Conservation (phyloP, 164 flowering plant species). For the Stephania cephalantha region DNA sequence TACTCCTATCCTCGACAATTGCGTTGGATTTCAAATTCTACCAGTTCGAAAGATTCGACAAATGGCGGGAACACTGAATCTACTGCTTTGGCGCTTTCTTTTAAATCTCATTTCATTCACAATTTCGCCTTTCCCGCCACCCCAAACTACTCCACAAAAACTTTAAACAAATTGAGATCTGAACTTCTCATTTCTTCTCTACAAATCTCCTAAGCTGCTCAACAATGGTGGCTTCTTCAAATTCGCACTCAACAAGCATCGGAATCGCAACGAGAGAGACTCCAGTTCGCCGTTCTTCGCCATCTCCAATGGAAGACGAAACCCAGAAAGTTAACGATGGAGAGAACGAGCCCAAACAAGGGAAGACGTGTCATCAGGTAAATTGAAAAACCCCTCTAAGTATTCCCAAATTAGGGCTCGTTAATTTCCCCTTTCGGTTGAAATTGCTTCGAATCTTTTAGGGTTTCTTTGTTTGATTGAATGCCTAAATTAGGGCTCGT, state of each 20-base stretch:
- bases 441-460: neutral
- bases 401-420: neutral
- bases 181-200: neutral
- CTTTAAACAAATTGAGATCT: neutral
- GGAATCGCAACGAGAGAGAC: neutral
- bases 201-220: neutral
- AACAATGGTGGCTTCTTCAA: neutral
- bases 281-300: neutral
- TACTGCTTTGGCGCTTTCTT: neutral
- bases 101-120: neutral
- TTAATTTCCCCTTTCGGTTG: neutral
- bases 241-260: neutral
- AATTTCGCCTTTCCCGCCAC: neutral
- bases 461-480: neutral
- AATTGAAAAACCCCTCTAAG: neutral
- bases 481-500: no score
- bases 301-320: neutral
- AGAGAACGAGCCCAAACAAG: slow-evolving; percentile 18
- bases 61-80: slow-evolving; percentile 1
- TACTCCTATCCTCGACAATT: no score
- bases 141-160: neutral
- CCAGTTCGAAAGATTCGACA: neutral
- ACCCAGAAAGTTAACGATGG: neutral
- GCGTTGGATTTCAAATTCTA: slow-evolving; percentile 11
- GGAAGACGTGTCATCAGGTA: slow-evolving; percentile 74